Evolutionary conservation across 2,329 filamentous ascomycete genomes (phyloP), one percentile per base, ranked within the genome.

Genomic region (Tolypocladium tropicale): DNA sequence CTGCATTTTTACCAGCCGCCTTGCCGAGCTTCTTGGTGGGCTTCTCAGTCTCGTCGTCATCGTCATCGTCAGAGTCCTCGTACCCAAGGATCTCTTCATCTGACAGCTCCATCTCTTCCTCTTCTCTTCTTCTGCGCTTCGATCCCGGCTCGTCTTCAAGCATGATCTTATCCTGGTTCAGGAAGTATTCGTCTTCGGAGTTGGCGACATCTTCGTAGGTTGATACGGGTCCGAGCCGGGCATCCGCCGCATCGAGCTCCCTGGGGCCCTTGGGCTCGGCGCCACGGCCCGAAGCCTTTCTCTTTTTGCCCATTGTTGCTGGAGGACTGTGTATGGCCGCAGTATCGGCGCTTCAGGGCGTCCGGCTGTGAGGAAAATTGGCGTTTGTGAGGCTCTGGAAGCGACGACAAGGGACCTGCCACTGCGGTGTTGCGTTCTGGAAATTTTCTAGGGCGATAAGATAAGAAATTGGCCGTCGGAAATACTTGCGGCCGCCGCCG

Each of bases 101-200:
- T 0, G 83, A 86, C 21, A 77, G 71, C 55, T 85, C 81, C 39
- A 85, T 70, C 39, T 84, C 82, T 59, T 94, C 83, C 66, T 93
- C 86, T 56, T 84, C 78, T 63, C 84, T 87, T 64, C 86, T 84
- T 65, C 85, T 79, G 61, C 89, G 84, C 75, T 96, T 96, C 33
- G 85, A 84, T 41, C 83, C 81, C 16, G 87, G 89, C 36, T 80
- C 87, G 62, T 96, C 90, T 33, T 95, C 90, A 39, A 99, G 79
- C 65, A 93, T 73, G 60, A 99, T 85, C 67, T 89, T 87, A 72
- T 99, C 94, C 61, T 88, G 83, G 61, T 92, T 87, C 58, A 92
- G 78, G 65, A 93, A 90, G 70, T 96, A 95, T 68, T 96, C 90
- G 70, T 99, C 94, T 70, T 96, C 90, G 1, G 91, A 95, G 69